Evolutionary conservation across 257 asterid species (phyloP).

Genomic region (Cruciata laevipes): DNA sequence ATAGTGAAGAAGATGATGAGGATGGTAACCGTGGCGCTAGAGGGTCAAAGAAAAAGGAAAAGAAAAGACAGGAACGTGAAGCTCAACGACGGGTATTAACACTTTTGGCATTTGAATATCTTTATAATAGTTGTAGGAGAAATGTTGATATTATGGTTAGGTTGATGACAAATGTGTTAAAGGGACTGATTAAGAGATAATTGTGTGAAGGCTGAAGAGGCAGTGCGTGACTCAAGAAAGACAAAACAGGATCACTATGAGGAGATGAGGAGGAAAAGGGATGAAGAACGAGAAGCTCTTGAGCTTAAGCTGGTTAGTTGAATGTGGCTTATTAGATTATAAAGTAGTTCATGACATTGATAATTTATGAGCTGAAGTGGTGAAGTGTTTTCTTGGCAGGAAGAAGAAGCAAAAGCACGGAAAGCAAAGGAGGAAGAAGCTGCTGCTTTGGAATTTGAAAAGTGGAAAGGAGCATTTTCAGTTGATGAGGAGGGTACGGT

Average conservation of each 20-base stretch:
- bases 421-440: slow-evolving; percentile 92
- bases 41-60: slow-evolving; percentile 72
- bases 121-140: background rate
- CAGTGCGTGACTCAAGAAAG: slow-evolving; percentile 61
- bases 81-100: slow-evolving; percentile 73
- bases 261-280: slow-evolving; percentile 89
- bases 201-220: slow-evolving; percentile 69
- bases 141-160: background rate
- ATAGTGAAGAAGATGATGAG: slow-evolving; percentile 70
- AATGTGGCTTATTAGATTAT: background rate
- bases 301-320: slow-evolving; percentile 76
- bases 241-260: slow-evolving; percentile 87
- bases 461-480: slow-evolving; percentile 93
- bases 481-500: slow-evolving; percentile 96
- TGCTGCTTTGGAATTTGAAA: slow-evolving; percentile 84
- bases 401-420: slow-evolving; percentile 87
- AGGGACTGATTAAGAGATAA: slow-evolving; percentile 21
- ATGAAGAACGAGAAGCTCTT: slow-evolving; percentile 93
- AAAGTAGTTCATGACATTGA: background rate
- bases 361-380: slow-evolving; percentile 4
- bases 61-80: slow-evolving; percentile 86
- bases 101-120: background rate
- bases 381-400: slow-evolving; percentile 36
- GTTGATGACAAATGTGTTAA: slow-evolving; percentile 9
- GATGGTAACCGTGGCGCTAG: slow-evolving; percentile 55